Evolutionary conservation across 192 early-diverging fungal genomes (phyloP), one percentile per base, ranked within the genome.

Genomic region (Coemansia sp.): DNA sequence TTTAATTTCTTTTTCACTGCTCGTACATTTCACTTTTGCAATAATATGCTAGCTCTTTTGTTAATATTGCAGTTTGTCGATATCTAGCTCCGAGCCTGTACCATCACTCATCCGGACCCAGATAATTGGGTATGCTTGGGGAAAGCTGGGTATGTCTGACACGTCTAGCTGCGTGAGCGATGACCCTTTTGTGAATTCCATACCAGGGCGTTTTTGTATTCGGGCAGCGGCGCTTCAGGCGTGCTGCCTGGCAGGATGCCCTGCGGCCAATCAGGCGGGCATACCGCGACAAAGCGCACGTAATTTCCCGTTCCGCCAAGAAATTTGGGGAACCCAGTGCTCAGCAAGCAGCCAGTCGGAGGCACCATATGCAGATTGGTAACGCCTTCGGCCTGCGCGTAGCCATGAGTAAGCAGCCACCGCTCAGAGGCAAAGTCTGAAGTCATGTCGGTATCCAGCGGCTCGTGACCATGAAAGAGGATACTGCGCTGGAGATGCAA

Each of bases 401-500:
- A 80, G 0, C 82, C 82, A 29, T 73, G 73, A 19, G 54, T 22
- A 15, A 83, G 72, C 23, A 80, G 63, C 82, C 82, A 83, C 12
- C 58, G 24, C 50, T 83, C 82, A 2, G 82, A 52, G 5, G 67
- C 82, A 51, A 83, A 75, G 49, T 63, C 43, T 0, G 82, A 66
- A 14, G 82, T 80, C 70, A 80, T 80, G 60, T 83, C 82, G 4
- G 82, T 70, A 53, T 83, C 82, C 66, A 83, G 66, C 9, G 82
- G 82, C 67, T 83, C 82, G 51, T 83, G 82, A 10, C 82, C 82
- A 10, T 83, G 82, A 58, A 83, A 83, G 52, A 83, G 63, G 25
- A 83, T 80, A 23, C 43, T 38, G 24, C 82, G 65, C 58, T 76
- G 35, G 35, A 70, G 68, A 37, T 83, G 82, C 45, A 83, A 58